Conservation (phyloP, 441 rosid species). For the Pelargonium cotyledonis region DNA sequence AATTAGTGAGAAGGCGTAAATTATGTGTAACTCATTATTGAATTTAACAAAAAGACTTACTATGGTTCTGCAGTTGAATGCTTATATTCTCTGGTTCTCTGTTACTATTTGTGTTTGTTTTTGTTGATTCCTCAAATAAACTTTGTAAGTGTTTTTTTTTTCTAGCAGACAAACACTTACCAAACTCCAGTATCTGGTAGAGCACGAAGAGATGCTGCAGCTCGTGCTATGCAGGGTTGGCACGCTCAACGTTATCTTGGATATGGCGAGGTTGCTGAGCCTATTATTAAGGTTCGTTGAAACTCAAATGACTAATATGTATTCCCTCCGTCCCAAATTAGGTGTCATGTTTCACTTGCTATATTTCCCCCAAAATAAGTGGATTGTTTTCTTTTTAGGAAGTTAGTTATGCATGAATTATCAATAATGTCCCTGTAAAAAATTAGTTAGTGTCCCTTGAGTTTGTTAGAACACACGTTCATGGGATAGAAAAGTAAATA, state of each 20-base stretch:
- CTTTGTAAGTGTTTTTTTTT: neutral
- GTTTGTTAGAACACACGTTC: too few relatives aligned
- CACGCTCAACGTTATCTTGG: conserved; percentile 68
- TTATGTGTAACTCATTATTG: too few relatives aligned
- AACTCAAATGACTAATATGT: conserved; percentile 12
- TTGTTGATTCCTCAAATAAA: neutral
- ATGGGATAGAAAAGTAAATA: too few relatives aligned
- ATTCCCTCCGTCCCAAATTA: too few relatives aligned
- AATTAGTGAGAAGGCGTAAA: too few relatives aligned
- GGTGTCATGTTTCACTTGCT: too few relatives aligned
- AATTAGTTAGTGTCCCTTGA: too few relatives aligned
- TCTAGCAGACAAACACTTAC: conserved; percentile 40
- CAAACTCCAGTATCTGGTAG: conserved; percentile 62
- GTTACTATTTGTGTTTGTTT: neutral
- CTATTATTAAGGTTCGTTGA: conserved; percentile 39
- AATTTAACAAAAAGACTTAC: neutral
- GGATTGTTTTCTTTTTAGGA: too few relatives aligned
- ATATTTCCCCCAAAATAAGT: too few relatives aligned
- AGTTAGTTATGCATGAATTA: too few relatives aligned
- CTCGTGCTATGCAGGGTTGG: conserved; percentile 96
- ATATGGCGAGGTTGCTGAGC: conserved; percentile 57
- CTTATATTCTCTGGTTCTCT: neutral
- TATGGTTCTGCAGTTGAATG: neutral
- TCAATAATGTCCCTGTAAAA: too few relatives aligned
- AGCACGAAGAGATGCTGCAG: conserved; percentile 75